Evolutionary conservation across 2,329 filamentous ascomycete species (phyloP), one percentile per base, ranked within the genome.

Genomic region (Fusarium sp.): DNA sequence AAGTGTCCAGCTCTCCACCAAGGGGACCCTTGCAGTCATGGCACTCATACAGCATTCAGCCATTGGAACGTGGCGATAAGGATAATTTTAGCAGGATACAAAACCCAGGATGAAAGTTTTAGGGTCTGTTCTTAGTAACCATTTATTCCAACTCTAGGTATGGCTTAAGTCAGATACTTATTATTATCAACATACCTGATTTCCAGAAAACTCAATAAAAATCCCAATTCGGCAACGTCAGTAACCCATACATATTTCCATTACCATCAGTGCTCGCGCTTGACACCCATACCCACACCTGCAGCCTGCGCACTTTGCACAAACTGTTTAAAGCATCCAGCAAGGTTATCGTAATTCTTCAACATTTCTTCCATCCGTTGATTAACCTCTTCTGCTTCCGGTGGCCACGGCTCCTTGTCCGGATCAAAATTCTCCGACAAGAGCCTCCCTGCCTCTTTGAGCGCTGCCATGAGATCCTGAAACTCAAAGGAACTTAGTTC

Each of bases 251-350:
- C 20, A n/a, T n/a, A 32, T 32, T n/a, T 9, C 22, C 17, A 20
- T 3, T 4, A 15, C 11, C 12, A 9, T 24, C 15, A 60, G 15
- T 55, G 15, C 6, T 45, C 48, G 15, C 32, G 18, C 6, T 38
- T 62, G 2, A 13, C 10, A 15, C 20, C 44, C 13, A 51, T 51
- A 3, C 13, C 38, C 4, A 38, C 64, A 3, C 14, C n/a, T 5
- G 66, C 64, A 8, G 52, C 47, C 10, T 24, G 55, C 0, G 67
- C 68, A 50, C 41, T 71, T 14, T 71, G 56, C 15, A 54, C 68
- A 44, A 71, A 58, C 15, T 54, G 28, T 15, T 54, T 71, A 2
- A 71, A 71, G 3, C 50, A 45, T 5, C 68, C 68, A 2, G 67
- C 45, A 1, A 71, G 18, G 1, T 32, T 55, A 12, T 48, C n/a